phyloP scores from a whole-genome alignment of 257 asterid species.

The Przewalskia tangutica region DNA sequence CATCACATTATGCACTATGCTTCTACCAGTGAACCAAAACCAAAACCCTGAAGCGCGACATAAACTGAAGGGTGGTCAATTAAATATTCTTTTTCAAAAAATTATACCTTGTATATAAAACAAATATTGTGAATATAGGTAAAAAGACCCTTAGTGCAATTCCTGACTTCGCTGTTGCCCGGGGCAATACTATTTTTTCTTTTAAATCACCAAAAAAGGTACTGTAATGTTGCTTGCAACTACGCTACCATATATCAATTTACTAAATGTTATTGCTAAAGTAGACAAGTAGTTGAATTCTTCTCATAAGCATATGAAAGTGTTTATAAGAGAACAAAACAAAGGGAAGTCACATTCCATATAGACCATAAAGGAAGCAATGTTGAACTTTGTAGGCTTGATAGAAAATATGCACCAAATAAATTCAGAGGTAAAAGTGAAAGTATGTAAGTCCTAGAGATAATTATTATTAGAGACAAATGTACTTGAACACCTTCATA shows the following conservation, averaged over 20 bases:
- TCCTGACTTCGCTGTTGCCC: background rate
- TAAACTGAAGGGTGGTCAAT: background rate
- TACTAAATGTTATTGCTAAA: background rate
- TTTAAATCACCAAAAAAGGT: background rate
- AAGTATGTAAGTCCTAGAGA: no score
- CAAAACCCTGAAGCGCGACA: background rate
- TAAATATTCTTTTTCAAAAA: background rate
- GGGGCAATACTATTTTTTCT: background rate
- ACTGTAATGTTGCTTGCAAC: background rate
- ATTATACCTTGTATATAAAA: no score
- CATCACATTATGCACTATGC: background rate
- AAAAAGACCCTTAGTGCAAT: background rate
- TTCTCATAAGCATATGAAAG: background rate
- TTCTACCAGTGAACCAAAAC: background rate
- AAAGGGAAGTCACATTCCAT: background rate
- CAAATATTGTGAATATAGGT: background rate
- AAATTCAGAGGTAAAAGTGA: background rate
- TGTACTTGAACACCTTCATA: no score
- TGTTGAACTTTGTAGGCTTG: background rate
- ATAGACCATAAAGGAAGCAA: background rate
- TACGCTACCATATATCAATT: background rate
- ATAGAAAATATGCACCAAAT: no score
- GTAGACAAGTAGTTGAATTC: background rate
- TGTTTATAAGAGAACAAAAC: background rate
- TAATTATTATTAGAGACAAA: no score